Conservation (phyloP, 306 rosid genomes). For the Vigna reflexopilosa region DNA sequence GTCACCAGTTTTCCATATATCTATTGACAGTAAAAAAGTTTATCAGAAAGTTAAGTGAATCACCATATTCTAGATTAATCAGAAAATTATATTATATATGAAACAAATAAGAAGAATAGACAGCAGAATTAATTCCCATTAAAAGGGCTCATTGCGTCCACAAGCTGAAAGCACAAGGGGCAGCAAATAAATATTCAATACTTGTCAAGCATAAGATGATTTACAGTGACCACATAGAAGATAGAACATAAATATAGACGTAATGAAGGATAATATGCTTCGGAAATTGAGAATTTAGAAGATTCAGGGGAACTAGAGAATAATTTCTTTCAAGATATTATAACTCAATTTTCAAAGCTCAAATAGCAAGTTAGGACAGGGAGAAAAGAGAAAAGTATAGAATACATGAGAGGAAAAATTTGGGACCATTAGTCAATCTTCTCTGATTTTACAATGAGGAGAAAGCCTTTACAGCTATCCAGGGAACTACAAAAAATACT, state of each 20-base stretch:
- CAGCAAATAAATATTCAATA: constrained; percentile 21
- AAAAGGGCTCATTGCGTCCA: constrained; percentile 12
- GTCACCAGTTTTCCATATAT: constrained; percentile 35
- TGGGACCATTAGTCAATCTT: no score
- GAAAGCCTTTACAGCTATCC: no score
- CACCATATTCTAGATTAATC: constrained; percentile 31
- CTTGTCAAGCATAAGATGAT: constrained; percentile 5
- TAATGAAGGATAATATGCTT: background rate
- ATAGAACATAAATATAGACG: constrained; percentile 14
- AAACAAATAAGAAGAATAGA: background rate
- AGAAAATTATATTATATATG: background rate
- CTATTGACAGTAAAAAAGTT: constrained; percentile 30
- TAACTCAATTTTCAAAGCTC: no score
- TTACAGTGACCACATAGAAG: background rate
- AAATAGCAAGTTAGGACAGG: no score
- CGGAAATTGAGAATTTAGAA: background rate
- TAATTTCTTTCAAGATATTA: constrained; percentile 18
- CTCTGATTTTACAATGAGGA: no score
- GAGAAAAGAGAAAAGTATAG: no score
- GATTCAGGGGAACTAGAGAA: constrained; percentile 15
- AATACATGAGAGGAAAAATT: no score
- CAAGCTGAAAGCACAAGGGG: constrained; percentile 36
- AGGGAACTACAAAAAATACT: no score
- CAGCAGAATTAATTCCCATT: background rate
- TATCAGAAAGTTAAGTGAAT: constrained; percentile 28